Base-by-base conservation (phyloP, 768 basidiomycete species). In the Lenzites betulinus region DNA sequence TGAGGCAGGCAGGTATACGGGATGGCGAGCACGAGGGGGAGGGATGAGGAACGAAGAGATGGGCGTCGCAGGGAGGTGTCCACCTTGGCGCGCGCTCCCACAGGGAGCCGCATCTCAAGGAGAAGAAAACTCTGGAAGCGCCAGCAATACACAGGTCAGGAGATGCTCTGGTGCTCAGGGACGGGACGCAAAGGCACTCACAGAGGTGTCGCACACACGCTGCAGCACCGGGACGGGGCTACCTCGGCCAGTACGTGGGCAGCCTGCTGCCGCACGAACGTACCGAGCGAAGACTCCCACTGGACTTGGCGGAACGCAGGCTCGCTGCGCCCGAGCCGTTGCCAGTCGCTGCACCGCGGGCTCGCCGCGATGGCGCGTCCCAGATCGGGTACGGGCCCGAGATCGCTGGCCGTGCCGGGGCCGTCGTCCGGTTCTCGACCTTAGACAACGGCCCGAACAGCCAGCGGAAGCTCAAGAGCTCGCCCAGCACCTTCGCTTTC, bases 351-450 rank as follows among this genome's bases (percentile, higher is more conserved):
- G 44, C 62, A 25, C 50, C 64, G 49, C 23, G 59, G 46, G 46
- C 57, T 23, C 50, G 58, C 50, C 47, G 51, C 44, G 66, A 59
- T 25, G 66, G 66, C 9, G 64, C 54, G 41, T 70, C 69, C 61
- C 69, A 72, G 55, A 75, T 63, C 20, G 73, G 73, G 59, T 71
- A 68, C 35, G 74, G 74, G 26, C 70, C 71, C 12, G 74, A 75
- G 54, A 75, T 75, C 28, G 60, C 42, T 22, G 69, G 73, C 35
- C 69, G 68, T 25, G 65, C 69, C 46, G 62, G 51, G 54, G 36
- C 43, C 36, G 56, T 18, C 43, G 26, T 18, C 18, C 59, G 52
- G 51, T 54, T 54, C 43, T 50, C 59, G 50, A 30, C 44, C 42
- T 56, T 55, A 25, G 38, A 56, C 35, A 25, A 64, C 66, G 55